Base-by-base conservation (phyloP, 257 asterid species). In the Solanum verrucosum region DNA sequence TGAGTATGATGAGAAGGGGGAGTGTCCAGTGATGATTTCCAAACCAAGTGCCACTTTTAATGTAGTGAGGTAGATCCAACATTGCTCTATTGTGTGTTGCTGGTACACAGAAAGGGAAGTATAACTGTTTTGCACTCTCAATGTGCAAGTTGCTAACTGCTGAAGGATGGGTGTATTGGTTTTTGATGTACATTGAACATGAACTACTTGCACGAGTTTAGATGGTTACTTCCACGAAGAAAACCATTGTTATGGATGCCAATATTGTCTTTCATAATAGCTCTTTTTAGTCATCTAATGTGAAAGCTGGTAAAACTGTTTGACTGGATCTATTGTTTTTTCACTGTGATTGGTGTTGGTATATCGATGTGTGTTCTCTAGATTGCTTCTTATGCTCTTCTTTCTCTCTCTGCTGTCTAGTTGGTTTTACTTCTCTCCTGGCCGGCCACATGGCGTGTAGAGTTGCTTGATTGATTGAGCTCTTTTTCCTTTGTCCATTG, bases 1-100 rank as follows among this genome's bases (percentile, higher is more conserved):
- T 27, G 99, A 96, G 81, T 97, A 96, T 40, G 98, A 95, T 59
- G 99, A 97, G 92, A 96, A 95, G 94, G 99, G 99, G 20, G 94
- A 93, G 90, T 92, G 94, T 87, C 98, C 98, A 1, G 99, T 97
- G 89, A 95, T 93, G 98, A 94, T 96, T 90, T 95, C 98, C 88
- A 95, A 94, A 90, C 94, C 91, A 35, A 90, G 93, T 71, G 94
- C 98, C 33, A 90, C 74, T 79, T 97, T 97, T 87, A 89, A 86
- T 4, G 93, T 94, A 70, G 90, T 83, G 65, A 94, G 95, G 93
- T 93, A 95, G 93, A 46, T 82, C 37, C 70, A 18, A 8, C 44
- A 49, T 82, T 29, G 18, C 70, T 49, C 85, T 49, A 82, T 16
- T 16, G n/a, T 46, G 42, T 46, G 40, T 29, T 46, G 0, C 10